Evolutionary conservation across 2,329 filamentous ascomycete genomes (phyloP).

Genomic region (Fusarium zealandicum): DNA sequence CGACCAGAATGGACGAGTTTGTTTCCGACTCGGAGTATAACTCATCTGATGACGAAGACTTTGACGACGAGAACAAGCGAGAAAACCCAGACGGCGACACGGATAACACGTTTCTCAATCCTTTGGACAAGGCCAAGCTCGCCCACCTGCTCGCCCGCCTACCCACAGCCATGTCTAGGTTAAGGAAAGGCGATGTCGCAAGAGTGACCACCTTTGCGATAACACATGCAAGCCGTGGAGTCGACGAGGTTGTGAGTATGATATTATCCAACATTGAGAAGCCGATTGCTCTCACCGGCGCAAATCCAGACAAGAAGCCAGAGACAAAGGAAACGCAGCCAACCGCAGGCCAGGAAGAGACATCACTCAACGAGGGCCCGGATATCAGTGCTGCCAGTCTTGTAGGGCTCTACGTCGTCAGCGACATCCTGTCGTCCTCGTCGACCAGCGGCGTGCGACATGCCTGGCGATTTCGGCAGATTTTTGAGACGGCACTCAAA

Average conservation of each 20-base stretch:
- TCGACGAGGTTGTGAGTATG: slow-evolving; percentile 90
- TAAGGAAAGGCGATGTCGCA: slow-evolving; percentile 86
- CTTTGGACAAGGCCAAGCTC: slow-evolving; percentile 83
- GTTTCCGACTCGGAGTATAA: slow-evolving; percentile 86
- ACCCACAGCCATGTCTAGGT: slow-evolving; percentile 74
- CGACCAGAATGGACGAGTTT: slow-evolving; percentile 78
- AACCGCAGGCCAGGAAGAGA: slow-evolving; percentile 43
- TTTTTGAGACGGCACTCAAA: slow-evolving; percentile 78
- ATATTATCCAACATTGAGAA: slow-evolving; percentile 82
- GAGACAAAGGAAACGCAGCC: slow-evolving; percentile 46
- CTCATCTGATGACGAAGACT: slow-evolving; percentile 83
- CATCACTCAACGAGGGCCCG: slow-evolving; percentile 50
- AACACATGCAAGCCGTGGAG: slow-evolving; percentile 81
- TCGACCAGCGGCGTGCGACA: slow-evolving; percentile 81
- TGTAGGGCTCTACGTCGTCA: slow-evolving; percentile 79
- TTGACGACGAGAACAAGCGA: slow-evolving; percentile 64
- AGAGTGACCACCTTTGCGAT: slow-evolving; percentile 89
- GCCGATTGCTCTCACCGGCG: slow-evolving; percentile 76
- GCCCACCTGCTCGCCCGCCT: slow-evolving; percentile 83
- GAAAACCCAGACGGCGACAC: slow-evolving; percentile 54
- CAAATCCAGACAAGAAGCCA: slow-evolving; percentile 65
- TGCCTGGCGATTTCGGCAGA: slow-evolving; percentile 84
- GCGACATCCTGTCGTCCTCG: slow-evolving; percentile 79
- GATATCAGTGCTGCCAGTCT: slow-evolving; percentile 79
- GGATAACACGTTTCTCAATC: slow-evolving; percentile 75